Conservation (phyloP, 768 basidiomycete genomes). For the Podaxis carcinomalis region DNA sequence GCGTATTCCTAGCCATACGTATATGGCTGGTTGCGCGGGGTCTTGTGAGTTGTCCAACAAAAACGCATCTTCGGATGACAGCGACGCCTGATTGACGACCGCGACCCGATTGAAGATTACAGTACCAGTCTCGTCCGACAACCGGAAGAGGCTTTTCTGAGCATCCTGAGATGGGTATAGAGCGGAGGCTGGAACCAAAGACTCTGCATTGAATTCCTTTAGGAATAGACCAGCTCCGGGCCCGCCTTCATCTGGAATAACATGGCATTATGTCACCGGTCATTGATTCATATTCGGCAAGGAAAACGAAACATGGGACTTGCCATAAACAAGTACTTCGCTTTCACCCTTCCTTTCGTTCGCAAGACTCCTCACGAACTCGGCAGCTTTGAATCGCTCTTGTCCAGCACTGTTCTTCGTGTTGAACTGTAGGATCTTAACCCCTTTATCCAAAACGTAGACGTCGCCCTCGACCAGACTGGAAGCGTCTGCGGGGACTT, state of each 20-base stretch:
- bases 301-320: slow-evolving; percentile 12
- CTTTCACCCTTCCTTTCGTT: slow-evolving; percentile 36
- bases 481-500: slow-evolving; percentile 39
- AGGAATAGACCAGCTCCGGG: slow-evolving; percentile 45
- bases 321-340: slow-evolving; percentile 47
- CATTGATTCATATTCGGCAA: not conserved
- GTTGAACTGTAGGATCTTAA: slow-evolving; percentile 50
- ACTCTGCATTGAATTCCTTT: slow-evolving; percentile 36
- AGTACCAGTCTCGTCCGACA: slow-evolving; percentile 43
- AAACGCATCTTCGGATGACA: slow-evolving; percentile 48
- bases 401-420: slow-evolving; percentile 49
- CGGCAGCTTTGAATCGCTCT: slow-evolving; percentile 58
- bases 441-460: slow-evolving; percentile 57
- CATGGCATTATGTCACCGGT: not conserved
- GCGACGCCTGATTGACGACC: slow-evolving; percentile 24
- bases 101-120: slow-evolving; percentile 33
- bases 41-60: slow-evolving; percentile 42
- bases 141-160: slow-evolving; percentile 29
- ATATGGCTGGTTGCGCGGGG: slow-evolving; percentile 37
- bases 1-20: slow-evolving; percentile 54
- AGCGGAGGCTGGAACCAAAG: slow-evolving; percentile 14
- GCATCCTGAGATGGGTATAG: slow-evolving; percentile 4
- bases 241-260: slow-evolving; percentile 44
- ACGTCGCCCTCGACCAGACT: slow-evolving; percentile 53
- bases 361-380: slow-evolving; percentile 48